Conservation (phyloP, 2,329 filamentous ascomycete species). For the Aspergillus luchuensis region DNA sequence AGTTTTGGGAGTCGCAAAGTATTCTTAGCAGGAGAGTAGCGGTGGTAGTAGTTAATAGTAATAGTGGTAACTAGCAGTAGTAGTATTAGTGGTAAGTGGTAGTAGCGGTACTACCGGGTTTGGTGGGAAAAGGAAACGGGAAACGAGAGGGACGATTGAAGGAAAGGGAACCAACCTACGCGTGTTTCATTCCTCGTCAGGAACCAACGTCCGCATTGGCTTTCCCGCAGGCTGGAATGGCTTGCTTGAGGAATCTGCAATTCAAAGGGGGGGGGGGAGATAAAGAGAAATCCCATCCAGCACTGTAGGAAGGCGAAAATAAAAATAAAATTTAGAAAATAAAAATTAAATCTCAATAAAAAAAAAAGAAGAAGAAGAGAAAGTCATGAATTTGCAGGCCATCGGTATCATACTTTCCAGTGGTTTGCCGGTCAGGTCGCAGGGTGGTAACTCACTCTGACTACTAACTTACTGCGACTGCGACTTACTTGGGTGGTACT, state of each 20-base stretch:
- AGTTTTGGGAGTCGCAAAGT: neutral
- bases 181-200: too few relatives aligned
- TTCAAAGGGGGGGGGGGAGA: neutral
- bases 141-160: neutral
- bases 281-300: neutral
- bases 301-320: constrained; percentile 4
- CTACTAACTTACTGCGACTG: too few relatives aligned
- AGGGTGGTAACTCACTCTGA: too few relatives aligned
- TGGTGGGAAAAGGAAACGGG: constrained; percentile 10
- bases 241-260: constrained; percentile 3
- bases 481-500: neutral
- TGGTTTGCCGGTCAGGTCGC: too few relatives aligned
- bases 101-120: neutral
- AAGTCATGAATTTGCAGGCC: neutral
- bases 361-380: constrained; percentile 4
- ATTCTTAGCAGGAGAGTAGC: neutral
- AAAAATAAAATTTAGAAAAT: constrained; percentile 1
- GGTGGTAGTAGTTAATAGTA: constrained; percentile 8
- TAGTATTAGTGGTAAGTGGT: constrained; percentile 1
- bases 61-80: neutral
- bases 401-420: neutral
- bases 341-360: neutral
- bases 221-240: neutral
- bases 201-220: neutral
- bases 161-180: too few relatives aligned